Base-by-base conservation (phyloP, 169 alveolate species). In the Plasmodium vinckei region DNA sequence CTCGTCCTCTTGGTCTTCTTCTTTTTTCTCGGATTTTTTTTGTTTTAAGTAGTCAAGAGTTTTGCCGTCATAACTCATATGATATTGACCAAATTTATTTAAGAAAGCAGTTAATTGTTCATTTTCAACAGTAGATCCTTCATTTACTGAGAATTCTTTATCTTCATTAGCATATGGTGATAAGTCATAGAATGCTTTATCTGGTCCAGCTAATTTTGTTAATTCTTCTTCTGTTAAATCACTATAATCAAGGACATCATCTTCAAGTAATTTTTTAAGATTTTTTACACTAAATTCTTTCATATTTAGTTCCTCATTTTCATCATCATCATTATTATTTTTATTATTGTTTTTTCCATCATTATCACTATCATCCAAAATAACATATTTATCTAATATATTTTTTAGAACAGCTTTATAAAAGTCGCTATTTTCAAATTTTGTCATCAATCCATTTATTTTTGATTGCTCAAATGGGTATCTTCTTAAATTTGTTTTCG, bases 41-140 rank as follows among this genome's bases (percentile, higher is more conserved):
- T 82, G 90, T 42, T 82, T 82, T 33, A 56, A 33, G 47, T 67
- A 53, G 56, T 82, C 90, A 49, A 82, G 67, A 25, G 61, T 19
- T 68, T 82, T 82, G 25, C 73, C 23, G 46, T 82, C 90, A 61
- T 82, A 82, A 67, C 90, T 82, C 72, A 82, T 82, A 82, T 82
- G 90, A 61, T 82, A 82, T 12, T 33, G 33, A 15, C 84, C 90
- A 68, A 54, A 33, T 53, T 67, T 54, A 57, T 51, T 57, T 47
- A 82, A 68, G 59, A 33, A 82, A 1, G 51, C 44, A 9, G 67
- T 54, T 2, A 82, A 53, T 61, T 82, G 90, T 42, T 82, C 90
- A 60, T 82, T 82, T 1, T 46, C 12, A 23, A 82, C 47, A 56
- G 73, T 84, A 39, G 90, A 65, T 1, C 86, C 59, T 68, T 82